These are phyloP conservation scores for Metschnikowia sp. DNA, from an alignment of 805 yeast genomes.

Conservation along the genomic window DNA sequence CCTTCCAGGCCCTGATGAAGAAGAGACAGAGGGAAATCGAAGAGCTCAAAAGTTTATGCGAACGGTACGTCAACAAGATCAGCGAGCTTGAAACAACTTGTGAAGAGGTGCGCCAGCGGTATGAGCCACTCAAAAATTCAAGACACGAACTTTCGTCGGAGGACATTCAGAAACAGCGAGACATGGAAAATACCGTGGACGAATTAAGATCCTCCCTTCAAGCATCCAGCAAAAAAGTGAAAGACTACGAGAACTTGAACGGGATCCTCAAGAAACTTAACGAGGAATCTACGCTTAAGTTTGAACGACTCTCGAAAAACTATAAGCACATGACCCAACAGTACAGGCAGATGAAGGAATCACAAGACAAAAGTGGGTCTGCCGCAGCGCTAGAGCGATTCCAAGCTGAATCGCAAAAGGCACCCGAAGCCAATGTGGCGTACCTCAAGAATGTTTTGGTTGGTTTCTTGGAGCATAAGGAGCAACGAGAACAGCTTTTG, in stretches of 20 bases:
- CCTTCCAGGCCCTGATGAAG: slow-evolving; percentile 45
- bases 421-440: slow-evolving; percentile 49
- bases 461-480: slow-evolving; percentile 88
- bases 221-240: slow-evolving; percentile 46
- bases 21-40: slow-evolving; percentile 65
- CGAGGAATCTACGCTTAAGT: slow-evolving; percentile 64
- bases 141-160: neutral
- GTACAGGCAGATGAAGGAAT: slow-evolving; percentile 42
- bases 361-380: slow-evolving; percentile 6
- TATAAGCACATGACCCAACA: slow-evolving; percentile 64
- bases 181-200: slow-evolving; percentile 27
- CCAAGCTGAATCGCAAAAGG: slow-evolving; percentile 5
- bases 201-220: slow-evolving; percentile 55
- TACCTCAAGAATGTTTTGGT: slow-evolving; percentile 86
- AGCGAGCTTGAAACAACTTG: slow-evolving; percentile 35
- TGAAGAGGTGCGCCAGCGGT: slow-evolving; percentile 24
- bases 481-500: slow-evolving; percentile 79
- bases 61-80: slow-evolving; percentile 41
- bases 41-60: slow-evolving; percentile 43
- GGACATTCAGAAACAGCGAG: slow-evolving; percentile 15
- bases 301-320: slow-evolving; percentile 67
- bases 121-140: slow-evolving; percentile 25
- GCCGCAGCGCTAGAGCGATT: slow-evolving; percentile 1
- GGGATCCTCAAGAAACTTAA: slow-evolving; percentile 54
- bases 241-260: slow-evolving; percentile 55